A percentile compares a stretch with the other conserved stretches of the same genome.
These are phyloP conservation scores for Cladosporium oxysporum DNA, from an alignment of 2,329 filamentous ascomycete species.

Conservation along the genomic window DNA sequence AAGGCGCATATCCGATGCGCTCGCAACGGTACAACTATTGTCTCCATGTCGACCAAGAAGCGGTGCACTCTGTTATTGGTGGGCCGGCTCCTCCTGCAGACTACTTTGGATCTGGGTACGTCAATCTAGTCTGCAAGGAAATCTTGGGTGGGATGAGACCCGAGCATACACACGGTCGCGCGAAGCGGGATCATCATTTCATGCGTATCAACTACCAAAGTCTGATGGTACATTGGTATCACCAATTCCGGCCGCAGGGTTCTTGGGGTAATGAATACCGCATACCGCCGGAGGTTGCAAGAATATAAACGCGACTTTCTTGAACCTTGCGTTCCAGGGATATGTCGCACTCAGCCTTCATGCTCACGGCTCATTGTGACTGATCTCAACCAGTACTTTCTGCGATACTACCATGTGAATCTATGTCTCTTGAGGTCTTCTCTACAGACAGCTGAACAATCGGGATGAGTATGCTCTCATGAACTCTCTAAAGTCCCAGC, in stretches of 20 bases:
- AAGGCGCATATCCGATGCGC: neutral
- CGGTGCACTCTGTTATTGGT: constrained; percentile 21
- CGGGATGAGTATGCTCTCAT: too few species aligned
- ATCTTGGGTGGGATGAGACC: constrained; percentile 14
- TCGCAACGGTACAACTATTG: constrained; percentile 25
- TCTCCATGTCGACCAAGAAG: constrained; percentile 24
- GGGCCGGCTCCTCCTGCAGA: constrained; percentile 9
- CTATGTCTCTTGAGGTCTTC: too few species aligned
- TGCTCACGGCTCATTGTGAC: too few species aligned
- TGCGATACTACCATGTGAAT: too few species aligned
- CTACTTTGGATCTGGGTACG: constrained; percentile 7
- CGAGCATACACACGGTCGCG: constrained; percentile 11
- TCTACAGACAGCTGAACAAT: too few species aligned
- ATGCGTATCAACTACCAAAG: constrained; percentile 19
- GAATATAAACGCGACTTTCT: neutral
- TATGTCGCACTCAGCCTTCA: too few species aligned
- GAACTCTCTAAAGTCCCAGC: too few species aligned
- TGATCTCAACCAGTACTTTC: too few species aligned
- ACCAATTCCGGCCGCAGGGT: constrained; percentile 9
- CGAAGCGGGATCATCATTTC: constrained; percentile 14
- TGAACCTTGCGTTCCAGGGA: too few species aligned
- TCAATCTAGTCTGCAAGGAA: constrained; percentile 14
- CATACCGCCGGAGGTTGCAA: constrained; percentile 16
- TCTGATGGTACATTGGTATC: constrained; percentile 20
- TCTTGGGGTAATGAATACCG: constrained; percentile 14